Percentiles rank a stretch among this genome's conserved stretches.
Conservation (phyloP, 345 rosid genomes). For the Bretschneidera sinensis region DNA sequence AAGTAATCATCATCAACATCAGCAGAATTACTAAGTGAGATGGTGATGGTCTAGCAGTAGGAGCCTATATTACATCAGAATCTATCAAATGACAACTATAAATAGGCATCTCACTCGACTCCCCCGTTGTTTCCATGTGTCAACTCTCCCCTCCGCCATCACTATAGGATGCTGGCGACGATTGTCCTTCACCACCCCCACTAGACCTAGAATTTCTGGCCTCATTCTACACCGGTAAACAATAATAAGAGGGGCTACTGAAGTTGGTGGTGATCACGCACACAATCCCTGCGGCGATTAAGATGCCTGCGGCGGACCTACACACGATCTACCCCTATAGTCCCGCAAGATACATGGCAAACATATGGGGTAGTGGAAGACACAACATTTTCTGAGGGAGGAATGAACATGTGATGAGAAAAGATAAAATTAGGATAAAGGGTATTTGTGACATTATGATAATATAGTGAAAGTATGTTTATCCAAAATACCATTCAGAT, state of each 20-base stretch:
- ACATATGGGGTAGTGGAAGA: constrained; percentile 41
- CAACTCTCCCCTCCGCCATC: constrained; percentile 55
- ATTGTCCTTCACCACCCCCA: constrained; percentile 43
- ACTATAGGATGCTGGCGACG: constrained; percentile 47
- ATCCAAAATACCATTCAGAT: too few relatives aligned
- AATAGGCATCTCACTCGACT: constrained; percentile 56
- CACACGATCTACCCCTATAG: constrained; percentile 95
- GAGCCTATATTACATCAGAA: constrained; percentile 75
- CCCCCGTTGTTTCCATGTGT: constrained; percentile 42
- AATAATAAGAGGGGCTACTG: constrained; percentile 61
- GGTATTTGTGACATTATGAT: too few relatives aligned
- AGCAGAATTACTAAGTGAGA: constrained; percentile 8
- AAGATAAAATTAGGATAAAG: too few relatives aligned
- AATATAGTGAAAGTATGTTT: too few relatives aligned
- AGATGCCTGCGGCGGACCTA: constrained; percentile 65
- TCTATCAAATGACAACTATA: constrained; percentile 55
- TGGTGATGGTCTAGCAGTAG: constrained; percentile 55
- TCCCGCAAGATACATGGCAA: constrained; percentile 75
- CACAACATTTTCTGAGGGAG: constrained; percentile 45
- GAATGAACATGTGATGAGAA: too few relatives aligned
- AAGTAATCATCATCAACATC: background rate
- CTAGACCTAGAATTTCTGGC: constrained; percentile 36
- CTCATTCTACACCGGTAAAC: constrained; percentile 49
- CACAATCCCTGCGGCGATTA: constrained; percentile 66
- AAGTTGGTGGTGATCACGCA: constrained; percentile 75